phyloP scores from a whole-genome alignment of 306 rosid genomes.

The Comarum palustre region DNA sequence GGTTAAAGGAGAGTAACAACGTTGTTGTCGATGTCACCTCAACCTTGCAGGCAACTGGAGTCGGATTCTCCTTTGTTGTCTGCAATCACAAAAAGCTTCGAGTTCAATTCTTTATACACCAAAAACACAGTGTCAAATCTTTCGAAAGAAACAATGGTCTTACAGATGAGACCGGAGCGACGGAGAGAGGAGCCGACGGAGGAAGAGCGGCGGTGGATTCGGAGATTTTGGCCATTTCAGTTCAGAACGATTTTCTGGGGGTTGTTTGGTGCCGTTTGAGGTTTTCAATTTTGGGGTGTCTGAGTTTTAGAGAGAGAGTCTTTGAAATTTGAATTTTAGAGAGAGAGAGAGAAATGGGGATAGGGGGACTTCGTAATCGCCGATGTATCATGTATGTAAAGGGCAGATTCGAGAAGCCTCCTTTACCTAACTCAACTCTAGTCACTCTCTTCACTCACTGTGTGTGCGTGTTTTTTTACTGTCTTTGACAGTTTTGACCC shows the following conservation, averaged over 20 bases:
- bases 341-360: background rate
- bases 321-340: constrained; percentile 7
- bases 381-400: background rate
- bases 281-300: background rate
- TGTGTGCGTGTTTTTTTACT: no score
- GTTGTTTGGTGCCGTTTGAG: background rate
- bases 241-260: background rate
- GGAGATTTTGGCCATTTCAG: constrained; percentile 35
- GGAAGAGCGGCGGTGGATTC: background rate
- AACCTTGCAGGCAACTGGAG: constrained; percentile 65
- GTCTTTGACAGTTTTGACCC: no score
- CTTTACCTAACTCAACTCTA: background rate
- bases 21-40: constrained; percentile 43
- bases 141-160: background rate
- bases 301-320: background rate
- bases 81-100: constrained; percentile 22
- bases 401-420: background rate
- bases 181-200: constrained; percentile 20
- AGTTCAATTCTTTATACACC: background rate
- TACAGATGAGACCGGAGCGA: constrained; percentile 36
- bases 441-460: no score
- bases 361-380: background rate
- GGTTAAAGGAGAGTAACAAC: background rate
- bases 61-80: constrained; percentile 65
- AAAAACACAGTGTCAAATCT: background rate